These are phyloP conservation scores for Aspergillus sp. DNA, from an alignment of 2,329 filamentous ascomycete genomes.

Conservation along the genomic window DNA sequence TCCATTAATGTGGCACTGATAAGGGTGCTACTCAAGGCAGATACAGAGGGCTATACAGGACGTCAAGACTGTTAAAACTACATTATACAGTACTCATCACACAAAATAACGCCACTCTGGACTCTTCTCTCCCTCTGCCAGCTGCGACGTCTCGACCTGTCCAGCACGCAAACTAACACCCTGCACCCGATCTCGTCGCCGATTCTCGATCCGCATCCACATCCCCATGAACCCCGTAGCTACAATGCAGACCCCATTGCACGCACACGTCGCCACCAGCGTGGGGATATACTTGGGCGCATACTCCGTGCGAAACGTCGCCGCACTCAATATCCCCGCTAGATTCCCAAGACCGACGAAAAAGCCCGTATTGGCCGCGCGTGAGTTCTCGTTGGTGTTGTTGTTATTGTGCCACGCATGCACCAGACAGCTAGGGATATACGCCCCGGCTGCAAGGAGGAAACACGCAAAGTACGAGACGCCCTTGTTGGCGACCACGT, in stretches of 20 bases:
- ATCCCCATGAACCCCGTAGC: constrained; percentile 40
- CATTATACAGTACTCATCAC: background rate
- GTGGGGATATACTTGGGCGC: constrained; percentile 51
- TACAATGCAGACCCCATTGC: constrained; percentile 45
- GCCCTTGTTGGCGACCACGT: constrained; percentile 42
- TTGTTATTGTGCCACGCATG: constrained; percentile 56
- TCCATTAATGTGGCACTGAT: no score
- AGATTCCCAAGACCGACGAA: constrained; percentile 52
- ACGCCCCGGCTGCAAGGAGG: constrained; percentile 45
- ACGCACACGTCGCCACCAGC: constrained; percentile 44
- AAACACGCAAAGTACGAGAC: constrained; percentile 54
- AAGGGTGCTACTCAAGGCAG: no score
- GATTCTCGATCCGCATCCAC: constrained; percentile 50
- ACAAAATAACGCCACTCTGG: constrained; percentile 35
- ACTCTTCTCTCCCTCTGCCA: constrained; percentile 40
- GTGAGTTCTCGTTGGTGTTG: constrained; percentile 50
- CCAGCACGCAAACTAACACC: constrained; percentile 35
- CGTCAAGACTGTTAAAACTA: no score
- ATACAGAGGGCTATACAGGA: no score
- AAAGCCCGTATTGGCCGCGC: constrained; percentile 50
- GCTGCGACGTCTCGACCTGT: constrained; percentile 41
- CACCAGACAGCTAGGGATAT: constrained; percentile 50
- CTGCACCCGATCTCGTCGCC: constrained; percentile 38
- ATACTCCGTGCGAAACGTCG: constrained; percentile 50
- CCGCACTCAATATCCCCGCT: constrained; percentile 46